Percentiles rank a stretch among this genome's conserved stretches.
These are phyloP conservation scores for Jacaranda mimosifolia DNA, from an alignment of 257 asterid genomes.

Conservation along the genomic window DNA sequence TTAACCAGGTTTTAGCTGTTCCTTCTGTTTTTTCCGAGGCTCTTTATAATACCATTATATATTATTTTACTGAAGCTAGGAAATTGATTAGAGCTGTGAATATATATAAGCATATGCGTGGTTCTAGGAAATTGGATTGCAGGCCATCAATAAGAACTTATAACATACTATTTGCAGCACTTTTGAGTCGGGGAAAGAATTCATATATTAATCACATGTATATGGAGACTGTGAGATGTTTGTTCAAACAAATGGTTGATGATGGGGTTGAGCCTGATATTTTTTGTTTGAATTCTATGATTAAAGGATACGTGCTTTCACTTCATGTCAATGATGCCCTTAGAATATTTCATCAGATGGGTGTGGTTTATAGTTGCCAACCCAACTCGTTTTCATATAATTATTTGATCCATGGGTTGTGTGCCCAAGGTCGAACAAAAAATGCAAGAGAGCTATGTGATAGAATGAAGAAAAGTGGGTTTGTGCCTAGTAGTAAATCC, in stretches of 20 bases:
- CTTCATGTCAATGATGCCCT: constrained; percentile 94
- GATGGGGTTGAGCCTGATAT: constrained; percentile 92
- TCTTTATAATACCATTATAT: constrained; percentile 77
- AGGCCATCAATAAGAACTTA: constrained; percentile 84
- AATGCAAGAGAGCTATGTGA: constrained; percentile 81
- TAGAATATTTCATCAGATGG: constrained; percentile 92
- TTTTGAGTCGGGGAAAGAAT: constrained; percentile 77
- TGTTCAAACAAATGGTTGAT: constrained; percentile 86
- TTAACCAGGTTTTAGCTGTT: constrained; percentile 82
- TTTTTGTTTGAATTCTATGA: constrained; percentile 81
- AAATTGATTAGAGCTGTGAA: constrained; percentile 80
- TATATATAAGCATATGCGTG: constrained; percentile 78
- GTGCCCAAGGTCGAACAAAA: constrained; percentile 88
- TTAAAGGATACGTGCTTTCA: constrained; percentile 92
- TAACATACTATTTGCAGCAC: constrained; percentile 72
- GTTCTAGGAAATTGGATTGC: constrained; percentile 71
- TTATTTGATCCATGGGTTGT: constrained; percentile 87
- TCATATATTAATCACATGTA: constrained; percentile 79
- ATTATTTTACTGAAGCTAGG: constrained; percentile 83
- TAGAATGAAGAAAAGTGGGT: constrained; percentile 78
- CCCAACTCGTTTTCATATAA: constrained; percentile 84
- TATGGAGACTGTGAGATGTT: constrained; percentile 76
- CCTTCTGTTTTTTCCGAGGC: constrained; percentile 74
- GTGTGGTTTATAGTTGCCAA: constrained; percentile 64
- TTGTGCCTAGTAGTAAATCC: constrained; percentile 75